These are phyloP conservation scores for Musa troglodytarum DNA, from an alignment of 176 grass and related monocot species.

Conservation along the genomic window DNA sequence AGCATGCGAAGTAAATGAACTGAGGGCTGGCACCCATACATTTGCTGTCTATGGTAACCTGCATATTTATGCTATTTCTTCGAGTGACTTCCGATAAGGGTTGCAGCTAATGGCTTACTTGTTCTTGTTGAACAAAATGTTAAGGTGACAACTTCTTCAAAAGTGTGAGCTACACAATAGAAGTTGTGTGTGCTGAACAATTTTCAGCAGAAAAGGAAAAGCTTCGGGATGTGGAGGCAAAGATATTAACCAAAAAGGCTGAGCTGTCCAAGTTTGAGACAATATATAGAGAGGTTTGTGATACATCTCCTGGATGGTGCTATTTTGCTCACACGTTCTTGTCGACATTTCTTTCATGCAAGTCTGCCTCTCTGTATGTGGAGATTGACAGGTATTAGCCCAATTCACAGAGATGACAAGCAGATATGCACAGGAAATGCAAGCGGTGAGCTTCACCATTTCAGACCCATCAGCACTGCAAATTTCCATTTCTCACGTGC, in stretches of 20 bases:
- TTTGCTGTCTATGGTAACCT: conserved; percentile 92
- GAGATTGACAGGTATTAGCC: conserved; percentile 51
- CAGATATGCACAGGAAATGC: conserved; percentile 94
- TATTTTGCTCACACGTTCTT: background rate
- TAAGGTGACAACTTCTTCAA: conserved; percentile 98
- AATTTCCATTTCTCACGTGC: conserved; percentile 2
- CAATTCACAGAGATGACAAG: conserved; percentile 93
- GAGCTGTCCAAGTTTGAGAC: conserved; percentile 94
- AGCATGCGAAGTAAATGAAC: conserved; percentile 96
- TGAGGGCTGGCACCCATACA: conserved; percentile 86
- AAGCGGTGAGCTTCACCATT: conserved; percentile 33
- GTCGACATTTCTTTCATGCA: background rate
- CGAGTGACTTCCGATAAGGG: background rate
- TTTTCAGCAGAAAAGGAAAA: conserved; percentile 75
- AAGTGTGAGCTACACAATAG: conserved; percentile 84
- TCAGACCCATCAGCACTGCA: background rate
- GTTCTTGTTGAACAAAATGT: background rate
- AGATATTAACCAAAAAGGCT: conserved; percentile 76
- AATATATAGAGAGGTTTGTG: conserved; percentile 74
- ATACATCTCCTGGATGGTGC: background rate
- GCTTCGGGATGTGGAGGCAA: conserved; percentile 63
- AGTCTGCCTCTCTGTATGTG: background rate
- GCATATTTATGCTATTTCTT: background rate
- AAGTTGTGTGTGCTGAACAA: conserved; percentile 73
- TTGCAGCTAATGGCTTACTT: background rate